Evolutionary conservation across 1,139 yeast species (phyloP), one percentile per base, ranked within the genome.

Genomic region (Suhomyces bribrorum): DNA sequence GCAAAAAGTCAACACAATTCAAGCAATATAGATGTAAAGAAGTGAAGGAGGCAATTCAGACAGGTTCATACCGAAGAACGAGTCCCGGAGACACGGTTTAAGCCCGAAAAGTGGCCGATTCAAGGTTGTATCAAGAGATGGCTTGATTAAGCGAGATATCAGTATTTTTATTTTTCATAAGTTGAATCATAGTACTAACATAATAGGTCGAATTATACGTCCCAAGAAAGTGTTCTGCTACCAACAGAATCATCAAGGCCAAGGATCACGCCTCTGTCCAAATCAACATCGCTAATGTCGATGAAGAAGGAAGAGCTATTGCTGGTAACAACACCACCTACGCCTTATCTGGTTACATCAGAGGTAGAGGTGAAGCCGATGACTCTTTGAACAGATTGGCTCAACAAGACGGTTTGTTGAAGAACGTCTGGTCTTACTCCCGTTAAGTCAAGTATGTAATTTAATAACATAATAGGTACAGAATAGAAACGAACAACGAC

Each of bases 221-320:
- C 78, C 99, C 99, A 83, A 88, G 98, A 86, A 92, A 92, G 83
- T 92, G 99, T 83, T 92, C 97, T 78, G 99, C 98, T 70, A 89
- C 98, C 79, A 90, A 89, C 97, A 90, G 97, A 83, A 89, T 94
- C 81, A 90, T 92, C 84, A 89, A 88, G 83, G 94, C 98, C 69
- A 90, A 92, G 83, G 99, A 92, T 79, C 98, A 92, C 76, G 94
- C 97, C 61, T 87, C 97, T 56, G 97, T 94, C 63, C 98, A 92
- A 62, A 69, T 72, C 61, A 69, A 63, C 72, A 67, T 72, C 52
- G 77, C 77, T 53, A 70, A 71, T 58, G 73, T 72, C 44, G 97
- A 92, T 71, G 96, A 82, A 70, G 85, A 86, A 68, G 99, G 99
- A 62, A 90, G 86, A 73, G 95, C 95, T 62, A 79, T 92, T 69